These are phyloP conservation scores for Sclerotinia borealis DNA, from an alignment of 2,329 filamentous ascomycete species.

Conservation along the genomic window DNA sequence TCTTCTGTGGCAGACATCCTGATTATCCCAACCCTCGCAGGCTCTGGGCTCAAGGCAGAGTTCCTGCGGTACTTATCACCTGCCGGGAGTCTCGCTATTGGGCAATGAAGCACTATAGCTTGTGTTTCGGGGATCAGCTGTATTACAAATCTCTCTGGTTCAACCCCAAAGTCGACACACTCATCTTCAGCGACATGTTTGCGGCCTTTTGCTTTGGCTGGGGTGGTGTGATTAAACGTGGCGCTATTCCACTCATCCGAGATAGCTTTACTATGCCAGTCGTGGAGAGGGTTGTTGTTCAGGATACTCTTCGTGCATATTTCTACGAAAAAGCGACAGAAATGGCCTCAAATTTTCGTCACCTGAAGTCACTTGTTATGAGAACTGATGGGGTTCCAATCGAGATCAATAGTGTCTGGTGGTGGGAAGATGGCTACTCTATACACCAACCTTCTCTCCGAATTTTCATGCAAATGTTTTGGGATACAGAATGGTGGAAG, in stretches of 20 bases:
- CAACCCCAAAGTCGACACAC: not conserved
- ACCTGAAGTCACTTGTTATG: not conserved
- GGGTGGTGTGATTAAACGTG: rapidly evolving
- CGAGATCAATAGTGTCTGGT: too few relatives aligned
- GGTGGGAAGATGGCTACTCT: not conserved
- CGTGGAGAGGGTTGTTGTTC: not conserved
- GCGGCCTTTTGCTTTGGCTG: not conserved
- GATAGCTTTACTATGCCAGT: not conserved
- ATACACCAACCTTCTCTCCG: not conserved
- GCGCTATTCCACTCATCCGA: not conserved
- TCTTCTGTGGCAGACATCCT: not conserved
- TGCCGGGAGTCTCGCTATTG: not conserved
- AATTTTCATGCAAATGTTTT: not conserved
- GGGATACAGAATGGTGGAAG: not conserved
- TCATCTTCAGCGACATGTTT: rapidly evolving
- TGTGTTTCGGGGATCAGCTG: not conserved
- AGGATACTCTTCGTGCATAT: rapidly evolving
- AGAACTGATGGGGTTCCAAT: not conserved
- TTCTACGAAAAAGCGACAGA: rapidly evolving
- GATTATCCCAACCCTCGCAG: not conserved
- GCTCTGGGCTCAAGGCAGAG: not conserved
- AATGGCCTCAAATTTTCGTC: not conserved
- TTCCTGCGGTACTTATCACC: not conserved
- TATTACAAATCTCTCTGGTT: not conserved
- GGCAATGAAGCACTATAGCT: not conserved